These are phyloP conservation scores for Cercospora sp. DNA, from an alignment of 2,329 filamentous ascomycete species.

Conservation along the genomic window DNA sequence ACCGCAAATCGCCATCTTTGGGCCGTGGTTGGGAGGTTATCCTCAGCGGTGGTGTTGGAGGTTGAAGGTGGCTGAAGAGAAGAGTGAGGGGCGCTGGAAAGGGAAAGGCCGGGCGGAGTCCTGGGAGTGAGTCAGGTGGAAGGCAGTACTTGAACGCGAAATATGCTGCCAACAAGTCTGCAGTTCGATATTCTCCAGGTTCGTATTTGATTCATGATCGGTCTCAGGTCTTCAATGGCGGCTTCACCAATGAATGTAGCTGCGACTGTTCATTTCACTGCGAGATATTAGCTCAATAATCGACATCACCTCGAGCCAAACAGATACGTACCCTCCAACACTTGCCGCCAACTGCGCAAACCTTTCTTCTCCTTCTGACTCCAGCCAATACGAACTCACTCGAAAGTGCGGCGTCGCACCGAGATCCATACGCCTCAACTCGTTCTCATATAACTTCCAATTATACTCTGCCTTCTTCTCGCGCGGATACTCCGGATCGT, in stretches of 20 bases:
- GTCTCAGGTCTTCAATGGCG: neutral
- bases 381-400: constrained; percentile 16
- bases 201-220: neutral
- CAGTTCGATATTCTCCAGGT: neutral
- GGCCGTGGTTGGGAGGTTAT: neutral
- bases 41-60: constrained; percentile 3
- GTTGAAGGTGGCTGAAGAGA: neutral
- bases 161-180: neutral
- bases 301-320: neutral
- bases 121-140: neutral
- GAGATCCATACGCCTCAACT: constrained; percentile 8
- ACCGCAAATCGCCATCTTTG: neutral
- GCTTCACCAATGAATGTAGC: constrained; percentile 12
- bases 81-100: neutral
- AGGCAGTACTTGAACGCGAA: neutral
- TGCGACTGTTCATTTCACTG: constrained; percentile 6
- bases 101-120: neutral
- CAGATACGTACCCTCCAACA: constrained; percentile 13
- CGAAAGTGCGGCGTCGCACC: constrained; percentile 14
- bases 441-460: constrained; percentile 15
- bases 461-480: constrained; percentile 6
- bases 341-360: constrained; percentile 15
- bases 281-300: neutral
- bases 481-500: constrained; percentile 15
- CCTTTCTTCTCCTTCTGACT: constrained; percentile 12